Evolutionary conservation across 208 protist species (phyloP), one percentile per base, ranked within the genome.

Genomic region (Balamuthia mandrillaris): DNA sequence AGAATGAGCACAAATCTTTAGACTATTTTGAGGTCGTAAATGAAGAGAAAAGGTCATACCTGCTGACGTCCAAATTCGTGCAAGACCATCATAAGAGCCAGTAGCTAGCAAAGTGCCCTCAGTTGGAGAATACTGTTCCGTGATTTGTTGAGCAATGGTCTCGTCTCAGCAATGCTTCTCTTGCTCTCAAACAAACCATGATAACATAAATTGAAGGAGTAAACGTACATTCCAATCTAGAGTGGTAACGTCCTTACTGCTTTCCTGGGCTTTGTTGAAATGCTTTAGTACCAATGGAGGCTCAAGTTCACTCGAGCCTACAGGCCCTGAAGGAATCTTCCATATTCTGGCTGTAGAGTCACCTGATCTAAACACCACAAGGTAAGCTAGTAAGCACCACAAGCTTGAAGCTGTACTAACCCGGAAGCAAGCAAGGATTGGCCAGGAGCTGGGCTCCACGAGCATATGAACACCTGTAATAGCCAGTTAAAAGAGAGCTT

Each of bases 11-110:
- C 39, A 47, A 35, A 10, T 24, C 16, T 35, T 5, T 12, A 12
- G 81, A 7, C 4, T 6, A 27, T 7, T 5, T 21, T 16, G 49
- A 70, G 7, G 61, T 31, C 5, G 1, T 7, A 41, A 58, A 18
- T 21, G 29, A 42, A 6, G 27, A 1, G 35, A 5, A 2, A 44
- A n/a, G 9, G 47, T 10, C n/a, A 7, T 51, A 85, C 79, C 85
- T 29, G 52, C 58, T 18, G 56, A 24, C 24, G 14, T 89, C 94
- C 94, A 96, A 12, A 95, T 88, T 45, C 93, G 86, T 18, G 88
- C 92, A 1, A 90, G 47, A 24, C 95, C 95, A 86, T 96, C 94
- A 84, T 95, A 96, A n/a, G 89, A 92, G 51, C 95, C 95, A 16
- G 94, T 96, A 9, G 94, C 94, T 21, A 96, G 81, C 47, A 85